Evolutionary conservation across 441 rosid species (phyloP).

Genomic region (Gossypium trilobum): DNA sequence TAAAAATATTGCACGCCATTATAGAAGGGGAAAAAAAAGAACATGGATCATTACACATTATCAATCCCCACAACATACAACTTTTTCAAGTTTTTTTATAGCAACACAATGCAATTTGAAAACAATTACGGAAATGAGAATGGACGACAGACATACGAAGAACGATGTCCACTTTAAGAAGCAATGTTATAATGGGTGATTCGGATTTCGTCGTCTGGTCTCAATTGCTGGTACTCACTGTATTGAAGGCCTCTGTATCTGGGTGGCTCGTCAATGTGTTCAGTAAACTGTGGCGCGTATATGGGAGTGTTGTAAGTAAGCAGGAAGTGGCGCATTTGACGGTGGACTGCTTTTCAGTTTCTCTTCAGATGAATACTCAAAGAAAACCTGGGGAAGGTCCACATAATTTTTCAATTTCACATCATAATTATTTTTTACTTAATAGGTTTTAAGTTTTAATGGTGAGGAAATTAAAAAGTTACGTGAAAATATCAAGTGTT

Average conservation of each 20-base stretch:
- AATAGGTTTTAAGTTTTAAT: too few relatives aligned
- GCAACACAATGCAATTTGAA: too few relatives aligned
- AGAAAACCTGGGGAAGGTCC: slow-evolving; percentile 30
- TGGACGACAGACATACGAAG: too few relatives aligned
- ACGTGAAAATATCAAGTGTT: too few relatives aligned
- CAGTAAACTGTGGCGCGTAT: slow-evolving; percentile 26
- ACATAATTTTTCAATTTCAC: too few relatives aligned
- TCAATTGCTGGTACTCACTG: slow-evolving; percentile 30
- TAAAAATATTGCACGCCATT: slow-evolving; percentile 12
- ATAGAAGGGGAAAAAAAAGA: slow-evolving; percentile 45
- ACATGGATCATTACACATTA: too few relatives aligned
- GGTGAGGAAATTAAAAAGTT: too few relatives aligned
- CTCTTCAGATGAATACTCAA: slow-evolving; percentile 27
- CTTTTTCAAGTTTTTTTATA: too few relatives aligned
- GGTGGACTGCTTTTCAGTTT: slow-evolving; percentile 22
- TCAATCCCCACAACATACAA: too few relatives aligned
- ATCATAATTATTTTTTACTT: too few relatives aligned
- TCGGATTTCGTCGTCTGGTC: slow-evolving; percentile 32
- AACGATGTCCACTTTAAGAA: too few relatives aligned
- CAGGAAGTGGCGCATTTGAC: slow-evolving; percentile 27
- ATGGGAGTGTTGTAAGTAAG: slow-evolving; percentile 25
- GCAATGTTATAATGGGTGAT: slow-evolving; percentile 31
- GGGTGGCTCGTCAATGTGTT: slow-evolving; percentile 31
- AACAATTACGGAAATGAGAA: too few relatives aligned
- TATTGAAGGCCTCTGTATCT: slow-evolving; percentile 30